phyloP scores from a whole-genome alignment of 257 asterid genomes.

The Haberlea rhodopensis region DNA sequence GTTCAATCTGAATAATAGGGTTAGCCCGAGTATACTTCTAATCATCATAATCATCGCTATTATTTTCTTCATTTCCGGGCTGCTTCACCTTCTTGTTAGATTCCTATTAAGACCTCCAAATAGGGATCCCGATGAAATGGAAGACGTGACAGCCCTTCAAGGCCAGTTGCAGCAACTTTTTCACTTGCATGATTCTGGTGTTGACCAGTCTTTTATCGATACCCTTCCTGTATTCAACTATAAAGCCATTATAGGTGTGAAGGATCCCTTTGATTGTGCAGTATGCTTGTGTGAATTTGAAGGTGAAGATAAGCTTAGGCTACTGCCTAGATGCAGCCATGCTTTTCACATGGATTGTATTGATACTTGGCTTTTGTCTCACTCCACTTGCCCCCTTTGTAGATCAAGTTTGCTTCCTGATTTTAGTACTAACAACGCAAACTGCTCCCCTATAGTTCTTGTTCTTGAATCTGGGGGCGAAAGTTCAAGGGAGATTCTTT shows the following conservation, averaged over 20 bases:
- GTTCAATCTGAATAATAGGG: constrained; percentile 58
- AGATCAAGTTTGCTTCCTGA: constrained; percentile 69
- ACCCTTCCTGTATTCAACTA: constrained; percentile 75
- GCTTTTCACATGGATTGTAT: constrained; percentile 97
- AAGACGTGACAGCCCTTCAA: constrained; percentile 64
- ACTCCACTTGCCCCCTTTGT: constrained; percentile 96
- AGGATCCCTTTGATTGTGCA: constrained; percentile 93
- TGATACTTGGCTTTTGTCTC: constrained; percentile 93
- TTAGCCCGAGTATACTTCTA: constrained; percentile 72
- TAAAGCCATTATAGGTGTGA: constrained; percentile 79
- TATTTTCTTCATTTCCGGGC: constrained; percentile 77
- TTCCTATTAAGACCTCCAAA: constrained; percentile 53
- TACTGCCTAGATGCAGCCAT: constrained; percentile 87
- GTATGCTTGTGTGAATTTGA: constrained; percentile 92
- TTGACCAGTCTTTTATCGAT: constrained; percentile 90
- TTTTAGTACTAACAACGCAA: constrained; percentile 31
- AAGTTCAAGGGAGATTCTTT: constrained; percentile 60
- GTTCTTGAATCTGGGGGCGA: constrained; percentile 87
- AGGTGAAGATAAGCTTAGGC: constrained; percentile 68
- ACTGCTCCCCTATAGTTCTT: constrained; percentile 58
- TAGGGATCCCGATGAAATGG: constrained; percentile 66
- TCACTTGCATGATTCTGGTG: constrained; percentile 85
- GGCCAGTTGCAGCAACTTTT: constrained; percentile 97
- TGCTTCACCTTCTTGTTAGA: constrained; percentile 87
- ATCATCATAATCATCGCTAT: constrained; percentile 73